Evolutionary conservation across 2,329 filamentous ascomycete genomes (phyloP).

Genomic region (Leptographium radiaticola): DNA sequence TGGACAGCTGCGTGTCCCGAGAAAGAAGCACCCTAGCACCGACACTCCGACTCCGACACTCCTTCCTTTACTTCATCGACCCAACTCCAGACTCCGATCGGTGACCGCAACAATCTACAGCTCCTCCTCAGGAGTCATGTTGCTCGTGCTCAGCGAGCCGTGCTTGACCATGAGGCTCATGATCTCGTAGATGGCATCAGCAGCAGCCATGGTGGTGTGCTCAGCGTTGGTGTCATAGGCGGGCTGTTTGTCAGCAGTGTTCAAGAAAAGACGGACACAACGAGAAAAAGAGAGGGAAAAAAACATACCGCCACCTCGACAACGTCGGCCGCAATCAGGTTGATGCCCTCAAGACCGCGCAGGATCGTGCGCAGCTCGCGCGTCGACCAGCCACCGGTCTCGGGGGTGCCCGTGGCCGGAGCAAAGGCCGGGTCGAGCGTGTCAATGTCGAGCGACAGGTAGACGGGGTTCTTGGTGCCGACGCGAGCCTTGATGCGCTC

Average conservation of each 20-base stretch:
- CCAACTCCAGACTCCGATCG: background rate
- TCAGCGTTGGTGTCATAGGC: slow-evolving; percentile 63
- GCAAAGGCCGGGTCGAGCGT: slow-evolving; percentile 76
- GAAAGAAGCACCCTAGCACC: background rate
- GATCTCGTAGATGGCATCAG: slow-evolving; percentile 60
- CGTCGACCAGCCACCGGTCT: slow-evolving; percentile 66
- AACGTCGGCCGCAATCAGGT: slow-evolving; percentile 57
- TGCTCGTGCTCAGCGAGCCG: slow-evolving; percentile 45
- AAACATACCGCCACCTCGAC: slow-evolving; percentile 51
- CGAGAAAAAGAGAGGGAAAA: background rate
- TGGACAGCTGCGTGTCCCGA: too few relatives aligned
- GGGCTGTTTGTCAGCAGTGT: slow-evolving; percentile 22
- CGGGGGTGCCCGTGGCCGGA: slow-evolving; percentile 61
- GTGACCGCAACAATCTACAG: background rate
- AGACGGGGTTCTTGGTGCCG: slow-evolving; percentile 61
- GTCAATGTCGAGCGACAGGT: slow-evolving; percentile 77
- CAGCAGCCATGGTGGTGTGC: slow-evolving; percentile 60
- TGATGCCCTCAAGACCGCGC: slow-evolving; percentile 54
- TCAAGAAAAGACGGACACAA: background rate
- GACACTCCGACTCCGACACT: background rate
- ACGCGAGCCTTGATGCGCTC: slow-evolving; percentile 64
- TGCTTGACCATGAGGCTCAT: slow-evolving; percentile 76
- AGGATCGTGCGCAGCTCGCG: slow-evolving; percentile 61
- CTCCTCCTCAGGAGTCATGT: background rate
- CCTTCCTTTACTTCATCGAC: too few relatives aligned